Base-by-base conservation (phyloP, 2,329 filamentous ascomycete genomes). In the Claviceps arundinis region DNA sequence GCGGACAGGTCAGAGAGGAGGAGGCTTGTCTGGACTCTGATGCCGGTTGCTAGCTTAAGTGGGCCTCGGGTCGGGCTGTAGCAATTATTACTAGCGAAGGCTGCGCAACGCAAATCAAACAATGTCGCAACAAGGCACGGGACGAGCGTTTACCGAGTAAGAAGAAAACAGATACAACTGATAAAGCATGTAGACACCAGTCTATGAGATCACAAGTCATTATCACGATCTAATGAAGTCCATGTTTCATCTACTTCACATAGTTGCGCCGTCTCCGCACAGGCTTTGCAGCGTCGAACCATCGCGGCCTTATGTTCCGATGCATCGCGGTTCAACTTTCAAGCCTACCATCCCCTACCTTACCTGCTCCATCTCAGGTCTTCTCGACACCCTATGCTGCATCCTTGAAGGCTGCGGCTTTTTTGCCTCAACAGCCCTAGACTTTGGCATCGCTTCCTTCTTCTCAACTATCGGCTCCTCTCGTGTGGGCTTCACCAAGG, bases 401-500 rank as follows among this genome's bases (percentile, higher is more conserved):
- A 43, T 55, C 43, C 57, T 57, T 56, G 57, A 56, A 38, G 48
- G 38, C 47, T 57, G 53, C 54, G 52, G 48, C 52, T 50, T 54
- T 54, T 50, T 56, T 52, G 61, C 58, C 55, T 56, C 66, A 53
- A 55, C 41, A 16, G 30, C 16, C 26, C 57, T 59, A 37, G 64
- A 60, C 54, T 64, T 64, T 52, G 60, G 54, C 56, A 61, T 62
- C 9, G 57, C 52, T 48, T 69, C 65, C 55, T 59, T 61, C 55
- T 59, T 61, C 26, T 42, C 46, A 2, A 46, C 8, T 13, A 42
- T 45, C 14, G 51, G 26, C 37, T 44, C 53, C 51, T 55, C 43
- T 30, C 2, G 11, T 37, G 22, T 30, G 13, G 60, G 56, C 54
- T 61, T 64, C 14, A 60, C 63, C n/a, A 71, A 69, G 13, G 82